These are phyloP conservation scores for Phytophthora pseudosyringae DNA, from an alignment of 352 stramenopile species.

Conservation along the genomic window DNA sequence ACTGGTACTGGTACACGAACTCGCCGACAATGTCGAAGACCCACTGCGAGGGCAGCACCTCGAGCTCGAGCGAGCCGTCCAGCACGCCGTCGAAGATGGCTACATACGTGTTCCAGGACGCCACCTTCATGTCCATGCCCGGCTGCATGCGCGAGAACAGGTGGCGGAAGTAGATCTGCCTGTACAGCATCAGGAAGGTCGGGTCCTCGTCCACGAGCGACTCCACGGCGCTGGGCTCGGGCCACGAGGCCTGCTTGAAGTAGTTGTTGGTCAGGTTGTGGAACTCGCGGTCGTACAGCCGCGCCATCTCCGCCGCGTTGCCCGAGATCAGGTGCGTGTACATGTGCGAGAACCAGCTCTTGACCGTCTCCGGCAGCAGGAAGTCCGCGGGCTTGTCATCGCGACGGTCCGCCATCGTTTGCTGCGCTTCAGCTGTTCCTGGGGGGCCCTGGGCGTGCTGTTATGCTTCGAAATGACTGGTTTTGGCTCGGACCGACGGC, in stretches of 20 bases:
- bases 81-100: conserved; percentile 95
- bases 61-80: conserved; percentile 79
- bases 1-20: conserved; percentile 99
- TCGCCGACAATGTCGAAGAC: conserved; percentile 99
- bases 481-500: conserved; percentile 39
- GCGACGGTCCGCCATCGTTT: conserved; percentile 64
- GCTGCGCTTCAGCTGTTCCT: conserved; percentile 8
- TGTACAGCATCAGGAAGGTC: conserved; percentile 96
- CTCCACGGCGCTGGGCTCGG: conserved; percentile 85
- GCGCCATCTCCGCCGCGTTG: conserved; percentile 85
- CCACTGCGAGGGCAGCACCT: conserved; percentile 95
- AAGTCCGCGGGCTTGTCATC: conserved; percentile 90
- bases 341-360: conserved; percentile 90
- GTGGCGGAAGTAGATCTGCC: conserved; percentile 97
- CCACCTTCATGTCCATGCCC: conserved; percentile 91
- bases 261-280: conserved; percentile 92
- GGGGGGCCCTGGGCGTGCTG: conserved; percentile 1
- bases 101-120: conserved; percentile 94
- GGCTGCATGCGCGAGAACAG: conserved; percentile 93
- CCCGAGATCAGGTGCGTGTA: conserved; percentile 86
- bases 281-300: conserved; percentile 91
- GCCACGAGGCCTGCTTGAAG: conserved; percentile 96
- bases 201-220: conserved; percentile 87
- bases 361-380: conserved; percentile 86
- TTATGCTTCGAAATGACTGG: conserved; percentile 55